These are phyloP conservation scores for Saccharomyces kudriavzevii DNA, from an alignment of 805 yeast species.

Conservation along the genomic window DNA sequence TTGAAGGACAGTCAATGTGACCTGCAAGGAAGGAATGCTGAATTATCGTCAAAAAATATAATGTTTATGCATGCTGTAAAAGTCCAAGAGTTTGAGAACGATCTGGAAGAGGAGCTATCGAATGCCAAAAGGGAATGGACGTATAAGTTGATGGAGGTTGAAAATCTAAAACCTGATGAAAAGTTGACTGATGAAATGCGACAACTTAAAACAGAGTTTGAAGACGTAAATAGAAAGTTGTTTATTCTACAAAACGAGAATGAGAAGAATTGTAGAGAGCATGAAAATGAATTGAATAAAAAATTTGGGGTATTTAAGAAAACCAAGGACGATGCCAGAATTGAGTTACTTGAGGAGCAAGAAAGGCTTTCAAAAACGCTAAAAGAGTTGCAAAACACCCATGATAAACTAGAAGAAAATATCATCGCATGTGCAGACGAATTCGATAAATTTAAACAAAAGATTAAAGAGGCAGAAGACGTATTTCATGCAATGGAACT, in stretches of 20 bases:
- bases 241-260: constrained; percentile 10
- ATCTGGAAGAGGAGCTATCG: constrained; percentile 14
- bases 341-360: constrained; percentile 9
- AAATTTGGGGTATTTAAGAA: constrained; percentile 18
- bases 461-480: constrained; percentile 6
- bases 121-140: constrained; percentile 16
- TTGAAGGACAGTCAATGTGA: constrained; percentile 16
- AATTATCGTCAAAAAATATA: constrained; percentile 15
- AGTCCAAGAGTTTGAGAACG: constrained; percentile 19
- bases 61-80: constrained; percentile 18
- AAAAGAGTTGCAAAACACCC: constrained; percentile 7
- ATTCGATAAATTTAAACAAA: constrained; percentile 5
- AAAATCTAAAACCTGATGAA: constrained; percentile 28
- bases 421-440: constrained; percentile 17
- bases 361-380: constrained; percentile 9
- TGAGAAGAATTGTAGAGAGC: constrained; percentile 5
- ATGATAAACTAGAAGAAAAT: constrained; percentile 14
- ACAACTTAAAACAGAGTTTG: constrained; percentile 20
- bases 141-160: constrained; percentile 15
- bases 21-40: constrained; percentile 11
- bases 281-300: constrained; percentile 12
- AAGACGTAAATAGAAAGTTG: constrained; percentile 10
- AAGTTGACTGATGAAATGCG: constrained; percentile 24
- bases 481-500: constrained; percentile 1
- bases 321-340: constrained; percentile 18